Evolutionary conservation across 805 yeast genomes (phyloP).

Genomic region (Lipomyces sp.): DNA sequence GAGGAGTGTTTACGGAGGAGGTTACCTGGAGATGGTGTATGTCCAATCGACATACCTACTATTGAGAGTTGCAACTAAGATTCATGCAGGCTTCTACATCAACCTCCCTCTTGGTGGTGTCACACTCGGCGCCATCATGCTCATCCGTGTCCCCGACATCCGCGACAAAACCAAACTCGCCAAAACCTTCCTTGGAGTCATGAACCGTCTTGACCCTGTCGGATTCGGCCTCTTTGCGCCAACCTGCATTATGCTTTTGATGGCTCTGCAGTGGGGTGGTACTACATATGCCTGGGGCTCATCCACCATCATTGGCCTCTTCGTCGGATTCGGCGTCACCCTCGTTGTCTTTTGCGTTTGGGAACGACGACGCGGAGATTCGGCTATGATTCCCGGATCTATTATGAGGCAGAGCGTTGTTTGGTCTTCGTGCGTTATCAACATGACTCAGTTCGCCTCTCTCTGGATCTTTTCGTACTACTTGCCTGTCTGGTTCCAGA

Average conservation of each 20-base stretch:
- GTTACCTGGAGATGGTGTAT: conserved; percentile 57
- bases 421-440: conserved; percentile 46
- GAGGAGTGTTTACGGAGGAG: conserved; percentile 54
- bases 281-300: conserved; percentile 14
- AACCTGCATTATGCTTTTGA: conserved; percentile 48
- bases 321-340: conserved; percentile 49
- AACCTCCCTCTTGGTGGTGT: conserved; percentile 51
- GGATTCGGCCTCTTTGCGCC: conserved; percentile 38
- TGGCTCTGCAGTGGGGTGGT: conserved; percentile 15
- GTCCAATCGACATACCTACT: background rate
- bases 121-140: conserved; percentile 48
- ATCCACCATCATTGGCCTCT: conserved; percentile 14
- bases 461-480: conserved; percentile 35
- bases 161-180: background rate
- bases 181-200: too few relatives aligned
- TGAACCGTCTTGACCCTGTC: conserved; percentile 53
- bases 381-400: conserved; percentile 60
- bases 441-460: conserved; percentile 45
- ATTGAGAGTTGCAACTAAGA: background rate
- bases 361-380: conserved; percentile 54
- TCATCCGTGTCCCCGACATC: conserved; percentile 54
- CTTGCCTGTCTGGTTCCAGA: conserved; percentile 5
- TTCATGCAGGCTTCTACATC: conserved; percentile 48
- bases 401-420: conserved; percentile 49
- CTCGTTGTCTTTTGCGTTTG: conserved; percentile 53